phyloP scores from a whole-genome alignment of 164 flowering plant genomes.

The Macadamia tetraphylla region DNA sequence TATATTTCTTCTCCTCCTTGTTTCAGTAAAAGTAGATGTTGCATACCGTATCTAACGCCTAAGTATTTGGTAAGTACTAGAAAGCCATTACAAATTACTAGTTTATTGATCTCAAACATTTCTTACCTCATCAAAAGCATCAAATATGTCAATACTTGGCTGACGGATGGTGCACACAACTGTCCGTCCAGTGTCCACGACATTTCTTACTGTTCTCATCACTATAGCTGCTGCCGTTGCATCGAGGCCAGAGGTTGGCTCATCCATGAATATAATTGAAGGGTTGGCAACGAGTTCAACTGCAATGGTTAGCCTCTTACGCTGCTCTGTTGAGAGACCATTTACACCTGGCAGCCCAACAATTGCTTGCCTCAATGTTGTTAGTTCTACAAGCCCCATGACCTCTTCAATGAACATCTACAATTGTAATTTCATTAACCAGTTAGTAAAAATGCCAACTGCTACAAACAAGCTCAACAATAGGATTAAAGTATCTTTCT shows the following conservation, averaged over 20 bases:
- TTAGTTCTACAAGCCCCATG: conserved; percentile 27
- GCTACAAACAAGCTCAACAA: not conserved
- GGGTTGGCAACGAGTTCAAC: not conserved
- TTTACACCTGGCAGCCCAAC: not conserved
- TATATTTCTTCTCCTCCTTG: conserved; percentile 40
- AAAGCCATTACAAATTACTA: not conserved
- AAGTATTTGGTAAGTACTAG: not conserved
- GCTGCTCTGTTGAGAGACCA: not conserved
- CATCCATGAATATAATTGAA: not conserved
- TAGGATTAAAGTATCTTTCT: not conserved
- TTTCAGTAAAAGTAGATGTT: conserved; percentile 34
- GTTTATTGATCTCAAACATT: not conserved
- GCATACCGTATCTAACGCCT: not conserved
- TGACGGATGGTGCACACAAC: not conserved
- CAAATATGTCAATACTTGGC: conserved; percentile 7
- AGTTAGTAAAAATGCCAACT: too few species aligned
- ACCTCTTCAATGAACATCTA: conserved; percentile 28
- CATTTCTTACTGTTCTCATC: not conserved
- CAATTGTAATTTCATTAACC: not conserved
- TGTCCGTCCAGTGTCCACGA: not conserved
- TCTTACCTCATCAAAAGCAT: conserved; percentile 5
- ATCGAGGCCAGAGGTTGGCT: not conserved
- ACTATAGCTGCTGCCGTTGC: not conserved
- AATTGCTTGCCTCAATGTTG: conserved; percentile 7
- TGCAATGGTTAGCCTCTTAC: not conserved